Conservation (phyloP, 2,329 filamentous ascomycete genomes). For the Basipetospora chlamydospora region DNA sequence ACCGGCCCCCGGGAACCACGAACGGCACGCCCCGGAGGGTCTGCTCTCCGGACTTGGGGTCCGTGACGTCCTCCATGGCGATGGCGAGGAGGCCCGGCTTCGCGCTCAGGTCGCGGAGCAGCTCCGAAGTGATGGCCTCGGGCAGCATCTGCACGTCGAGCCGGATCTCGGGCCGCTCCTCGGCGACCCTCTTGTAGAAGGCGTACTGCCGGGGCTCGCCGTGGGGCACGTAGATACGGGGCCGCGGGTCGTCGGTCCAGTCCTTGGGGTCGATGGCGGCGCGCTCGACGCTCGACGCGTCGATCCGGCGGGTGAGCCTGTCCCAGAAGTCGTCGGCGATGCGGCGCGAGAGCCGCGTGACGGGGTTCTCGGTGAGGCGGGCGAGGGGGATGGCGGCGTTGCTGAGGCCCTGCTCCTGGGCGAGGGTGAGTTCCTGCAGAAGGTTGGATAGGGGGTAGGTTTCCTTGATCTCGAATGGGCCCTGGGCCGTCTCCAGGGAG, state of each 20-base stretch:
- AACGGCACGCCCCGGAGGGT: slow-evolving; percentile 74
- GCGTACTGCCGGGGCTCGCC: slow-evolving; percentile 77
- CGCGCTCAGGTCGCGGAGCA: slow-evolving; percentile 69
- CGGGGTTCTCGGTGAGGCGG: slow-evolving; percentile 87
- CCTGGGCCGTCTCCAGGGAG: neutral
- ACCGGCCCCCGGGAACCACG: slow-evolving; percentile 91
- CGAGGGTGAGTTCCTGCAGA: slow-evolving; percentile 83
- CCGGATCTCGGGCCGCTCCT: slow-evolving; percentile 65
- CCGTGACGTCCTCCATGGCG: slow-evolving; percentile 63
- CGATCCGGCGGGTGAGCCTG: slow-evolving; percentile 75
- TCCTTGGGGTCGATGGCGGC: slow-evolving; percentile 88
- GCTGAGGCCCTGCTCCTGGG: slow-evolving; percentile 78
- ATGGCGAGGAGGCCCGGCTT: slow-evolving; percentile 83
- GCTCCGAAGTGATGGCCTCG: slow-evolving; percentile 63
- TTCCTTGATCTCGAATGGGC: slow-evolving; percentile 70
- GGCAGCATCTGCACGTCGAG: slow-evolving; percentile 75
- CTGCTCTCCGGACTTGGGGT: slow-evolving; percentile 53
- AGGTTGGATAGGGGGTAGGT: slow-evolving; percentile 97
- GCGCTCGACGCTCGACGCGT: slow-evolving; percentile 72
- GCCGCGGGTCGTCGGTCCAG: slow-evolving; percentile 79
- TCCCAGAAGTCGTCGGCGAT: slow-evolving; percentile 91
- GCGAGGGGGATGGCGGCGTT: slow-evolving; percentile 85
- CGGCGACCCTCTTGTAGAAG: slow-evolving; percentile 74
- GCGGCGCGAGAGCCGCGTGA: slow-evolving; percentile 70
- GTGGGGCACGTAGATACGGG: slow-evolving; percentile 78